phyloP scores from a whole-genome alignment of 108 stramenopile genomes.

The Licmophora abbreviata region DNA sequence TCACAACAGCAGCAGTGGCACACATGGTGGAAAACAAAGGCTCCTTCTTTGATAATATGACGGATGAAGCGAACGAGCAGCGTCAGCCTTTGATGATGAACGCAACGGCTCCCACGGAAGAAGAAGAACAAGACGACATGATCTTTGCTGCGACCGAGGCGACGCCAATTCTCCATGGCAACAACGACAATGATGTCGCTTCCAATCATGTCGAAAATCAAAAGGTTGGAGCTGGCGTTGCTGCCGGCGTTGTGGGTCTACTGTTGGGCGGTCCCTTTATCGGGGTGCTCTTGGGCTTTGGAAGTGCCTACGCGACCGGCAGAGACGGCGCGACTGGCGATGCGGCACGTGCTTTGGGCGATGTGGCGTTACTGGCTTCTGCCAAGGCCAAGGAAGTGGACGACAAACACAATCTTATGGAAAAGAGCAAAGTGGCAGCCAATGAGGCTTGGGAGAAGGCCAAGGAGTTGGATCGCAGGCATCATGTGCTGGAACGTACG shows the following conservation, averaged over 20 bases:
- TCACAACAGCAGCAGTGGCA: too few species aligned
- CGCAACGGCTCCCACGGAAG: too few species aligned
- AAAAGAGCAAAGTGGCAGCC: slow-evolving; percentile 30
- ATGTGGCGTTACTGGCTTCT: slow-evolving; percentile 23
- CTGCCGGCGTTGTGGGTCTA: slow-evolving; percentile 20
- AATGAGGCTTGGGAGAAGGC: slow-evolving; percentile 21
- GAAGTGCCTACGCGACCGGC: slow-evolving; percentile 20
- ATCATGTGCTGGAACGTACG: slow-evolving; percentile 41
- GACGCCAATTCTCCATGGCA: too few species aligned
- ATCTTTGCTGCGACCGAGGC: too few species aligned
- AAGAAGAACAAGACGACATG: too few species aligned
- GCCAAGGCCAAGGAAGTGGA: slow-evolving; percentile 40
- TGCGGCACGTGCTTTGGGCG: slow-evolving; percentile 32
- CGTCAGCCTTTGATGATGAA: too few species aligned
- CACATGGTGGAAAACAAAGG: too few species aligned
- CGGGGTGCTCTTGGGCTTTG: slow-evolving; percentile 28
- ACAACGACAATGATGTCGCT: too few species aligned
- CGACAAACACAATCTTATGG: slow-evolving; percentile 45
- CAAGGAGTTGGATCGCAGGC: slow-evolving; percentile 48
- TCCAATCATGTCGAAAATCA: neutral
- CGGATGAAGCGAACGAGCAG: too few species aligned
- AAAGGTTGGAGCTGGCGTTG: slow-evolving; percentile 26
- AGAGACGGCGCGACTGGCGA: slow-evolving; percentile 34
- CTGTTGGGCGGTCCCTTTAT: slow-evolving; percentile 39
- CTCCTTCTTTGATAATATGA: too few species aligned